These are phyloP conservation scores for Lyophyllum decastes DNA, from an alignment of 768 basidiomycete genomes.

Conservation along the genomic window DNA sequence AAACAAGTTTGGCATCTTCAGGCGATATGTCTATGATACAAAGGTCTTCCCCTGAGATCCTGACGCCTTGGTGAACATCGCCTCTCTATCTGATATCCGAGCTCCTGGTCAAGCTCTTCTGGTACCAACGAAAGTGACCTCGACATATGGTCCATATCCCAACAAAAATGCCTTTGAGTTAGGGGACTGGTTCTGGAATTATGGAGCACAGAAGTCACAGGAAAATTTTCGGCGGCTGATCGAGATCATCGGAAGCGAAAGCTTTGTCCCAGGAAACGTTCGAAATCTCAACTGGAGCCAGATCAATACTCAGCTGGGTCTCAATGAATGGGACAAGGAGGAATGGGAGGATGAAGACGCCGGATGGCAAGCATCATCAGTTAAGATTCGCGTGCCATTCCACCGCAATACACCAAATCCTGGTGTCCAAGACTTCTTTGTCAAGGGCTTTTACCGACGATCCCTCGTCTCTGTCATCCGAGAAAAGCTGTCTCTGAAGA, in stretches of 20 bases:
- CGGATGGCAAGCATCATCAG: constrained; percentile 12
- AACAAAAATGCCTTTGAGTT: too few relatives aligned
- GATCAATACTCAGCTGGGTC: too few relatives aligned
- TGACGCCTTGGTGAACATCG: background rate
- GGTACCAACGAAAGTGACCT: too few relatives aligned
- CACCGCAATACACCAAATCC: background rate
- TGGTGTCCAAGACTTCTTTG: constrained; percentile 7
- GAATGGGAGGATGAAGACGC: constrained; percentile 15
- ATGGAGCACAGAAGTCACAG: too few relatives aligned
- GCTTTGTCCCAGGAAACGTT: constrained; percentile 8
- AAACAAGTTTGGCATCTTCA: too few relatives aligned
- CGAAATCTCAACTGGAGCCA: constrained; percentile 7
- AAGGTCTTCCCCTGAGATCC: constrained; percentile 2
- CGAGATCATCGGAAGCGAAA: background rate
- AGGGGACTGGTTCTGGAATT: too few relatives aligned
- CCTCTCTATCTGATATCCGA: background rate
- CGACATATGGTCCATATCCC: too few relatives aligned
- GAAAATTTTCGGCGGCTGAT: too few relatives aligned
- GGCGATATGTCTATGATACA: constrained; percentile 4
- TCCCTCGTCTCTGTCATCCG: too few relatives aligned
- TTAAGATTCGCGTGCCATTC: constrained; percentile 9
- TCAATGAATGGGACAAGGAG: background rate
- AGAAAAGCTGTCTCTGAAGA: too few relatives aligned
- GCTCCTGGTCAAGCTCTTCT: too few relatives aligned
- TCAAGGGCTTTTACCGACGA: too few relatives aligned